These are phyloP conservation scores for Clarireedia paspali DNA, from an alignment of 2,329 filamentous ascomycete genomes.

Conservation along the genomic window DNA sequence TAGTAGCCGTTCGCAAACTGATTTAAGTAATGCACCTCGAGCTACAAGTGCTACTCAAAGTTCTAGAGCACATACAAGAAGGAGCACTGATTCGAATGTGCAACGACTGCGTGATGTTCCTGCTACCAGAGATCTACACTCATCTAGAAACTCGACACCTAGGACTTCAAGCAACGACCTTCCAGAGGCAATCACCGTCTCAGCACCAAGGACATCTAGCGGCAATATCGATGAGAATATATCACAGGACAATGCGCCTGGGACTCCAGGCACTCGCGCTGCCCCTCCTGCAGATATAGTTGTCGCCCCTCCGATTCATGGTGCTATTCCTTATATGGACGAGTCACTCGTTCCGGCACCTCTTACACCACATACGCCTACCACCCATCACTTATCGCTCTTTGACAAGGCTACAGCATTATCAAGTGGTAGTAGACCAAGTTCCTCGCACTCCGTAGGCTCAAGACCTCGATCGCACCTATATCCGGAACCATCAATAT, in stretches of 20 bases:
- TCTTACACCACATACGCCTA: conserved; percentile 20
- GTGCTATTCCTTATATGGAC: conserved; percentile 16
- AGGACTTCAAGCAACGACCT: not conserved
- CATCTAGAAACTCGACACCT: conserved; percentile 4
- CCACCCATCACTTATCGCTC: conserved; percentile 14
- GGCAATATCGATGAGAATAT: not conserved
- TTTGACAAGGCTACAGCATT: conserved; percentile 26
- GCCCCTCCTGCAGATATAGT: conserved; percentile 18
- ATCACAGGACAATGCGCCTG: not conserved
- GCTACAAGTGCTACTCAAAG: conserved; percentile 13
- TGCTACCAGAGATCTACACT: conserved; percentile 5
- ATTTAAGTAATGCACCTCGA: conserved; percentile 42
- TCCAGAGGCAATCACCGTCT: conserved; percentile 9
- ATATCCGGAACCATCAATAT: conserved; percentile 64
- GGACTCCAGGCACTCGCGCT: conserved; percentile 12
- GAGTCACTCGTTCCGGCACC: conserved; percentile 23
- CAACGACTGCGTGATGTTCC: conserved; percentile 17
- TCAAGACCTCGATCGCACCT: conserved; percentile 33
- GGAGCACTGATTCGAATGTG: conserved; percentile 24
- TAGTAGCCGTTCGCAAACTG: conserved; percentile 56
- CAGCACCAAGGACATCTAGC: conserved; percentile 5
- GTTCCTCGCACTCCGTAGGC: conserved; percentile 25
- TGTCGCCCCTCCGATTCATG: conserved; percentile 15
- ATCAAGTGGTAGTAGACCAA: conserved; percentile 25
- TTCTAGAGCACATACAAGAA: conserved; percentile 22